Base-by-base conservation (phyloP, 345 rosid genomes). In the Gossypium anomalum region DNA sequence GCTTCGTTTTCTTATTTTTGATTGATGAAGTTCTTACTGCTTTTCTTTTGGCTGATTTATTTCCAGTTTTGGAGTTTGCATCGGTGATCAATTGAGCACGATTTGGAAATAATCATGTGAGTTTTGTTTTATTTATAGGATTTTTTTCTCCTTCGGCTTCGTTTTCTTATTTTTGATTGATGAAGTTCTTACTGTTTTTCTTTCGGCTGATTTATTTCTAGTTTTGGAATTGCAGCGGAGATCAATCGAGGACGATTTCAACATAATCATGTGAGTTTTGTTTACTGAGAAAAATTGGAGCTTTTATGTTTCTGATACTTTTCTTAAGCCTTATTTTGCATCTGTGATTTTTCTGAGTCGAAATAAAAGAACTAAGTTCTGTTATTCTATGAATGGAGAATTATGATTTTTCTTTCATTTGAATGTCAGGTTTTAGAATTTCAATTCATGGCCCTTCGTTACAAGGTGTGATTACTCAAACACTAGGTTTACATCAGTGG, bases 231-330 rank as follows among this genome's bases (percentile, higher is more conserved):
- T 17, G 9, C 60, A 51, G 60, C 14, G 56, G 9, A 17, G 45
- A 16, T 29, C 9, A 17, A 27, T 51, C 38, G 47, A 17, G 20
- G 59, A 51, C 47, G 45, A 70, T 17, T 70, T 17, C 1, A 47
- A 17, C 16, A 14, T 61, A 47, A 62, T 74, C n/a, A 8, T 45
- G 79, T 81, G 58, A 75, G 78, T 76, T 64, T 15, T 67, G 49
- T 13, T 47, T 17, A 66, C 58, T 47, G 55, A 1, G 56, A 65
- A 19, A 19, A 0, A 15, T 62, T 16, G 7, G 4, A 5, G 6
- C 4, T 16, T 61, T 19, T 56, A 10, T 45, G 6, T 62, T 34
- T 9, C 1, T 16, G 22, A 34, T 34, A 29, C 43, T 16, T 62
- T 61, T 10, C 3, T 34, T 8, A 62, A 16, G 22, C 67, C 47